phyloP scores from a whole-genome alignment of 169 alveolate species.

The Ichthyophthirius multifiliis region DNA sequence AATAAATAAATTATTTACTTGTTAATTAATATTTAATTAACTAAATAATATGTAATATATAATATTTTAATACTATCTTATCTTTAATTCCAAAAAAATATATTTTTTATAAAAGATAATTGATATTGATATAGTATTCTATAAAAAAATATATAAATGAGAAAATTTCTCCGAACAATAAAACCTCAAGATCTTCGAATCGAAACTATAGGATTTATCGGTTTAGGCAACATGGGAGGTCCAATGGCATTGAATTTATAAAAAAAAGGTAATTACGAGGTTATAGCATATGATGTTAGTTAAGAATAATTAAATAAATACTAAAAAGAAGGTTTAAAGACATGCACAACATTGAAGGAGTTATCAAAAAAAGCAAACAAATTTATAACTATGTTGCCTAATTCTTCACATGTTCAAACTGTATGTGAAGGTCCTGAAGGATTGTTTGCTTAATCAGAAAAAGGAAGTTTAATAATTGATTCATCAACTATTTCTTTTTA shows the following conservation, averaged over 20 bases:
- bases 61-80: too few relatives aligned
- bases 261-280: conserved; percentile 10
- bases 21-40: too few relatives aligned
- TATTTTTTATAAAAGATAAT: too few relatives aligned
- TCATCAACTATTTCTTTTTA: conserved; percentile 56
- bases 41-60: too few relatives aligned
- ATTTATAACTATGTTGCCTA: conserved; percentile 58
- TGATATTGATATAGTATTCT: too few relatives aligned
- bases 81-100: too few relatives aligned
- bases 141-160: too few relatives aligned
- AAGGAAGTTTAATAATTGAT: conserved; percentile 47
- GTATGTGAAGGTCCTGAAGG: conserved; percentile 43
- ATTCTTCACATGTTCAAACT: conserved; percentile 33
- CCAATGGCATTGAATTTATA: conserved; percentile 44
- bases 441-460: conserved; percentile 36
- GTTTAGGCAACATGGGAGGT: conserved; percentile 60
- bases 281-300: conserved; percentile 42
- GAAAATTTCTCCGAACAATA: too few relatives aligned
- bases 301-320: neutral
- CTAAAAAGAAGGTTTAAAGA: conserved; percentile 26
- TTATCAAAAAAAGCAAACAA: conserved; percentile 33
- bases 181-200: neutral
- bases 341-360: conserved; percentile 16
- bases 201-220: conserved; percentile 48
- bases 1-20: too few relatives aligned